Evolutionary conservation across 192 early-diverging fungal species (phyloP).

Genomic region (Piromyces finnis): DNA sequence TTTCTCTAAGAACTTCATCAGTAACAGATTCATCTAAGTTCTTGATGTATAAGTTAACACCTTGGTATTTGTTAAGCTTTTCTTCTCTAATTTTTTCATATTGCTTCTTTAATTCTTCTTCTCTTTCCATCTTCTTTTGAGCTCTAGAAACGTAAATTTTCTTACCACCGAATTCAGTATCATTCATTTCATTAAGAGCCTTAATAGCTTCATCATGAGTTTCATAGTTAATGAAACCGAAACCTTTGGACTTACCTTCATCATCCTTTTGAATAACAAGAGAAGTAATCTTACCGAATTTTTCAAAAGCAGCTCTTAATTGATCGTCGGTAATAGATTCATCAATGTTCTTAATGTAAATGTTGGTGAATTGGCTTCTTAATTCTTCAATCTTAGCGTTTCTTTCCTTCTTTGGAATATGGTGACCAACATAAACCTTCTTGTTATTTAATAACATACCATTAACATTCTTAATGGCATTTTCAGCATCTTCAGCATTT

Average conservation of each 20-base stretch:
- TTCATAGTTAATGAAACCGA: slow-evolving; percentile 96
- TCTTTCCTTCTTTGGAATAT: slow-evolving; percentile 85
- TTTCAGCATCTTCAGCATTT: slow-evolving; percentile 75
- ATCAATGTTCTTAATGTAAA: slow-evolving; percentile 94
- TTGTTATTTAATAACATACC: slow-evolving; percentile 98
- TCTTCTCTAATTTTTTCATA: slow-evolving; percentile 90
- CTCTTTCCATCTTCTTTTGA: slow-evolving; percentile 96
- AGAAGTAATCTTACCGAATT: slow-evolving; percentile 71
- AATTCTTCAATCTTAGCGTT: slow-evolving; percentile 72
- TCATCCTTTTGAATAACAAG: slow-evolving; percentile 58
- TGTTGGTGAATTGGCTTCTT: slow-evolving; percentile 86
- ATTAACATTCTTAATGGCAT: slow-evolving; percentile 94
- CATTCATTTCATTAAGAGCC: slow-evolving; percentile 86
- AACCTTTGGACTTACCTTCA: slow-evolving; percentile 70
- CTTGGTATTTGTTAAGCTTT: slow-evolving; percentile 96
- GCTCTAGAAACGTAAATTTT: slow-evolving; percentile 89
- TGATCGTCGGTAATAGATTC: slow-evolving; percentile 58
- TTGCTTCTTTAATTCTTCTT: slow-evolving; percentile 86
- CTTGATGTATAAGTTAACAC: slow-evolving; percentile 96
- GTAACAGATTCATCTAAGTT: slow-evolving; percentile 93
- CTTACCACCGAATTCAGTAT: slow-evolving; percentile 77
- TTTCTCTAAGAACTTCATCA: slow-evolving; percentile 88
- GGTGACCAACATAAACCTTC: slow-evolving; percentile 88
- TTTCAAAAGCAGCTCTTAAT: slow-evolving; percentile 57
- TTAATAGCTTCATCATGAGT: slow-evolving; percentile 71